Base-by-base conservation (phyloP, 306 rosid genomes). In the Prunus padus region DNA sequence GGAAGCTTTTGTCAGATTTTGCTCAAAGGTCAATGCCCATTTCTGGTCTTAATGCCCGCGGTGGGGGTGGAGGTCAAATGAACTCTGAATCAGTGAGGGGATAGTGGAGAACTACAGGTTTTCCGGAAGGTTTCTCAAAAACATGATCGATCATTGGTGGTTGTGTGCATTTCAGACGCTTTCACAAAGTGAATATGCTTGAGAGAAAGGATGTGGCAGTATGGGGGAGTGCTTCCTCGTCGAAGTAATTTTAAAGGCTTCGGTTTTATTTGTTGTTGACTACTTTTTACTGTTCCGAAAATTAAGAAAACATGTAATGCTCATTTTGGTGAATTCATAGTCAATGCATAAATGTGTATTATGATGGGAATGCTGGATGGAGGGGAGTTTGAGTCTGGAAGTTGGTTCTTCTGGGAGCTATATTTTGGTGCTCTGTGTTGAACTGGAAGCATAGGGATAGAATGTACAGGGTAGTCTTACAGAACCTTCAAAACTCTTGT, bases 1-100 rank as follows among this genome's bases (percentile, higher is more conserved):
- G 82, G 54, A 72, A 91, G 85, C 78, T 82, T 44, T 74, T 96
- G 71, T 84, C 88, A 25, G 98, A 92, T 77, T 96, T 96, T 31
- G 92, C 98, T 45, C 99, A 86, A 78, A 98, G 98, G 40, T 90
- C 99, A 11, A 84, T 93, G 88, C 89, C 90, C n/a, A 72, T 77
- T 20, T 56, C 88, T 76, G 92, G 79, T 57, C 71, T 89, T 72
- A 89, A 77, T 67, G 68, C 81, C 0, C 85, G 77, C 40, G 81
- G 89, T 25, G 83, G 90, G 47, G 77, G 84, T 16, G 79, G 84
- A 9, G 86, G 92, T 66, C 93, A 82, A 65, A 76, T 89, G 83
- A 91, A 83, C 84, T 91, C 98, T 15, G 98, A 91, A 78, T 88
- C 96, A 49, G 97, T 93, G 76, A 77, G 65, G 57, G 88, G 90